Base-by-base conservation (phyloP, 2,329 filamentous ascomycete species). In the Fusarium subtropicale region DNA sequence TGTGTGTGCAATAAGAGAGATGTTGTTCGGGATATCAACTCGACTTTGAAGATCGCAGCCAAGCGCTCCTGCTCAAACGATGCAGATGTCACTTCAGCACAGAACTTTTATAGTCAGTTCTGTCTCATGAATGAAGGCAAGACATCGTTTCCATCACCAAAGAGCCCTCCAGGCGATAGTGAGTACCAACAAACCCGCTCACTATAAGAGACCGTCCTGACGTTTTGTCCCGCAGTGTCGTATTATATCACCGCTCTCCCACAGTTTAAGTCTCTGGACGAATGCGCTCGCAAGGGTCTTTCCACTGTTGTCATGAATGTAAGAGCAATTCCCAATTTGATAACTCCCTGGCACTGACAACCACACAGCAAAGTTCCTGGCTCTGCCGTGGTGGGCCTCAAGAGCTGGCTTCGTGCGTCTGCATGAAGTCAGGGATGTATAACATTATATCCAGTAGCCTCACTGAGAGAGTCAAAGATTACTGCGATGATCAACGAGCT, bases 211-310 rank as follows among this genome's bases (percentile, higher is more conserved):
- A 6, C 7, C 13, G 0, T 38, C 7, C 60, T 69, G 41, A 71
- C 60, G 20, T 38, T 30, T 22, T 1, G 7, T 9, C 18, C 28
- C 20, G 15, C 8, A 84, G 82, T 88, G 81, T 81, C 84, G 1
- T 88, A 87, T 70, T 84, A 86, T 60, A 83, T 88, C 59, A 86
- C 85, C 2, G 86, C 82, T 15, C 74, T 88, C 30, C 77, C 83
- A 1, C 76, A 83, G 59, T 88, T 78, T 63, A 80, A 77, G 42
- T 78, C 80, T 0, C 77, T 88, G 1, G 79, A 79, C 0, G 71
- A 76, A 0, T 87, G 85, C 56, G 85, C 84, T 2, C 78, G 81
- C 56, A 76, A 69, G 0, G 85, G 78, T 1, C 64, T 88, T 20
- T 81, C 81, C 4, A 77, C 79, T 44, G 83, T 77, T 6, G 72